Conservation (phyloP, 768 basidiomycete species). For the Tricholoma terreum region DNA sequence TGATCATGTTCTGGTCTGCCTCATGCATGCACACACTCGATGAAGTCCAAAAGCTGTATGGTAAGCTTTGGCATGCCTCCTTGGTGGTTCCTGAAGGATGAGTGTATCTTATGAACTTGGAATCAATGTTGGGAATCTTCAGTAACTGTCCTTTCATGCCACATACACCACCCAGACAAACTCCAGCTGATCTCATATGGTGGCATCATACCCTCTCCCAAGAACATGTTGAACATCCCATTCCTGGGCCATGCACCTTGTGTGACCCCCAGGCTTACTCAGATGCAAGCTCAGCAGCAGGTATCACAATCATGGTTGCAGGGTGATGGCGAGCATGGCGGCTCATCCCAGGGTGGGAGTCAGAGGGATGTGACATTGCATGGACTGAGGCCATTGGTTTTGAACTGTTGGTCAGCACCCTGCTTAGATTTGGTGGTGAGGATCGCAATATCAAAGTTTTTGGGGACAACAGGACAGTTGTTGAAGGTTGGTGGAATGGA, state of each 20-base stretch:
- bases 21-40: background rate
- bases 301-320: too few species aligned
- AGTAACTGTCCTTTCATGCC: background rate
- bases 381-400: conserved; percentile 48
- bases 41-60: background rate
- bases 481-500: too few species aligned
- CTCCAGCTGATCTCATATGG: conserved; percentile 24
- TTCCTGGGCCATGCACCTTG: conserved; percentile 25
- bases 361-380: conserved; percentile 32
- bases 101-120: conserved; percentile 19
- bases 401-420: conserved; percentile 27
- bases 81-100: background rate
- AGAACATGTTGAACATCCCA: conserved; percentile 2
- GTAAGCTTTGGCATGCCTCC: background rate
- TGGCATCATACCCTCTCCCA: conserved; percentile 18
- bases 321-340: too few species aligned
- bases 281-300: too few species aligned
- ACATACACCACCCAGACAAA: background rate
- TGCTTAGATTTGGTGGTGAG: too few species aligned
- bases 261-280: conserved; percentile 27
- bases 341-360: conserved; percentile 29
- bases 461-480: too few species aligned
- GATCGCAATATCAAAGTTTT: too few species aligned
- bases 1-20: background rate
- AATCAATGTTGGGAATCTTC: conserved; percentile 8